These are phyloP conservation scores for Torulaspora globosa DNA, from an alignment of 1,139 yeast genomes.

Conservation along the genomic window DNA sequence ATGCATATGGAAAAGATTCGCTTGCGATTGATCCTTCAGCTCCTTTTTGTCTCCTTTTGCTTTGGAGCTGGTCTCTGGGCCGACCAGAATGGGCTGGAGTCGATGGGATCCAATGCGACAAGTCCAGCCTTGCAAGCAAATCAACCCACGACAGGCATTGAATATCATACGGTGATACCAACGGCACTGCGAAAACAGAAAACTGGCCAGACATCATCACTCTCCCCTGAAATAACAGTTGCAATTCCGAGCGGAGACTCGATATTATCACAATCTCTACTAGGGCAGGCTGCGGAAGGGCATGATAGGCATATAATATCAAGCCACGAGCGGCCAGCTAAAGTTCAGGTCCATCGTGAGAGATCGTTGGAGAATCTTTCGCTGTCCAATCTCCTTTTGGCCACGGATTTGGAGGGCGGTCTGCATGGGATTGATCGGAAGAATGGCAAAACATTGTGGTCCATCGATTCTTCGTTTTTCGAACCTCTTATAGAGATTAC, in stretches of 20 bases:
- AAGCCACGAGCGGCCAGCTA: slow-evolving; percentile 9
- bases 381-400: slow-evolving; percentile 57
- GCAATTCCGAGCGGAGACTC: slow-evolving; percentile 5
- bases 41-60: slow-evolving; percentile 7
- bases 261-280: slow-evolving; percentile 5
- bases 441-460: slow-evolving; percentile 78
- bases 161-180: slow-evolving; percentile 13
- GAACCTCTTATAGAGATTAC: slow-evolving; percentile 33
- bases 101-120: not conserved
- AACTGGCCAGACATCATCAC: not conserved
- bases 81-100: not conserved
- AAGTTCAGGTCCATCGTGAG: slow-evolving; percentile 17
- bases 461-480: slow-evolving; percentile 46
- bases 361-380: slow-evolving; percentile 25
- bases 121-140: not conserved
- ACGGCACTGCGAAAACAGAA: slow-evolving; percentile 12
- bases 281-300: not conserved
- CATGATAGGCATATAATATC: not conserved
- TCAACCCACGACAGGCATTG: slow-evolving; percentile 1
- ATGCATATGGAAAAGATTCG: slow-evolving; percentile 5
- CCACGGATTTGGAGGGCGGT: slow-evolving; percentile 86
- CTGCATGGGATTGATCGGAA: slow-evolving; percentile 76
- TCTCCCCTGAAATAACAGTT: not conserved
- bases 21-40: slow-evolving; percentile 2
- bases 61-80: slow-evolving; percentile 8